phyloP scores from a whole-genome alignment of 2,329 filamentous ascomycete species.

The Botrytis fragariae region DNA sequence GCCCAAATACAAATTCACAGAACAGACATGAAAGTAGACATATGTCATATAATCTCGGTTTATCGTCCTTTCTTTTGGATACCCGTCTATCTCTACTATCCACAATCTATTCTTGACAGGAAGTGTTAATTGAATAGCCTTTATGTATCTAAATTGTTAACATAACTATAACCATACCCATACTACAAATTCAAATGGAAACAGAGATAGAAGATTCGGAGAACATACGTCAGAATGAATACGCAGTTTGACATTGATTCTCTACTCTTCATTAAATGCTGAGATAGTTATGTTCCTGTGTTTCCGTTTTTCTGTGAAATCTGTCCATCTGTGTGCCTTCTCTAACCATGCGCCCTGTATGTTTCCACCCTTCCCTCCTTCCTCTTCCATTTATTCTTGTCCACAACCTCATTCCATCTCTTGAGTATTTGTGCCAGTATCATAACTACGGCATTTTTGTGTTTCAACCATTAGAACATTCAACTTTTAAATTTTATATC shows the following conservation, averaged over 20 bases:
- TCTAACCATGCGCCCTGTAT: not conserved
- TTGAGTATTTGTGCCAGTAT: not conserved
- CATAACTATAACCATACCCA: not conserved
- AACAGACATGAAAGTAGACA: not conserved
- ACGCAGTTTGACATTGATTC: not conserved
- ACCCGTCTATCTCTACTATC: not conserved
- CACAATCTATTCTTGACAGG: not conserved
- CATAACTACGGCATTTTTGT: not conserved
- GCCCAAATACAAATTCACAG: not conserved
- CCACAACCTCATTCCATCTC: not conserved
- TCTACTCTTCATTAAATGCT: not conserved
- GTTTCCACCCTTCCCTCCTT: not conserved
- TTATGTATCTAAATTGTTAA: no score
- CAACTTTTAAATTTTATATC: not conserved
- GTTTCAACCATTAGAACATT: not conserved
- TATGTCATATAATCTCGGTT: not conserved
- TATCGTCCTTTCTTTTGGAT: not conserved
- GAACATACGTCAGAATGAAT: not conserved
- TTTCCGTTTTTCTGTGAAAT: not conserved
- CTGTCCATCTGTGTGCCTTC: not conserved
- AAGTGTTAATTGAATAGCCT: not conserved
- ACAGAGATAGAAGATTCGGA: not conserved
- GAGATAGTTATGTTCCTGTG: accelerated
- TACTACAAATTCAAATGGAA: not conserved
- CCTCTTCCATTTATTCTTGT: not conserved